Evolutionary conservation across 2,329 filamentous ascomycete genomes (phyloP).

Genomic region (Hypoxylon sp.): DNA sequence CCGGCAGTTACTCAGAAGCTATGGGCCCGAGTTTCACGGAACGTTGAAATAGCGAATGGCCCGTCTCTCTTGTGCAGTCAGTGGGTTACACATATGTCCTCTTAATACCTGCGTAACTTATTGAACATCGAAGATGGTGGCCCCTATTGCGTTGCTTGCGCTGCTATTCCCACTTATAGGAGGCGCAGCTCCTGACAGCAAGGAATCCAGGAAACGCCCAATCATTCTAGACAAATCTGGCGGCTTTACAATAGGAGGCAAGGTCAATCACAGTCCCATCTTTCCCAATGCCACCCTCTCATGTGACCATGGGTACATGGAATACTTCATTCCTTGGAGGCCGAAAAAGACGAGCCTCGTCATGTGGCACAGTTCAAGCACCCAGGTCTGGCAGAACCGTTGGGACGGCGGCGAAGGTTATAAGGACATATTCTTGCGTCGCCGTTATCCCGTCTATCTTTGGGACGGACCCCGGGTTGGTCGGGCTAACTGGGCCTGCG

Average conservation of each 20-base stretch:
- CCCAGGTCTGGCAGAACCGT: conserved; percentile 57
- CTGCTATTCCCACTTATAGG: conserved; percentile 8
- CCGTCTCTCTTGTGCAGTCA: neutral
- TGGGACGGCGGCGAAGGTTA: conserved; percentile 59
- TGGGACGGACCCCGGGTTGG: conserved; percentile 58
- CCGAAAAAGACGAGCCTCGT: conserved; percentile 55
- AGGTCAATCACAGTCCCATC: conserved; percentile 50
- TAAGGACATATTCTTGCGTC: conserved; percentile 58
- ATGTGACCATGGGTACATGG: conserved; percentile 59
- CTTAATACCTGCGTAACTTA: neutral
- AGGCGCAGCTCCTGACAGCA: conserved; percentile 2
- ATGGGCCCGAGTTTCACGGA: neutral
- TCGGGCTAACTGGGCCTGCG: conserved; percentile 57
- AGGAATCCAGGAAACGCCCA: conserved; percentile 32
- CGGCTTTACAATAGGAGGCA: conserved; percentile 55
- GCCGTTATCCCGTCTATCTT: conserved; percentile 57
- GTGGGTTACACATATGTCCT: neutral
- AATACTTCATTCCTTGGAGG: conserved; percentile 57
- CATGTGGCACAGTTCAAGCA: conserved; percentile 59
- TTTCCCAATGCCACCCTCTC: conserved; percentile 54
- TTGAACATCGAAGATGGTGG: conserved; percentile 18
- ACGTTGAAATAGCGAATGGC: conserved; percentile 1
- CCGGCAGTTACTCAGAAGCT: conserved; percentile 30
- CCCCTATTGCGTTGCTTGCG: neutral
- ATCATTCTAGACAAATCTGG: conserved; percentile 54